phyloP scores from a whole-genome alignment of 75 land plant species.

The Chamaecyparis obtusa region DNA sequence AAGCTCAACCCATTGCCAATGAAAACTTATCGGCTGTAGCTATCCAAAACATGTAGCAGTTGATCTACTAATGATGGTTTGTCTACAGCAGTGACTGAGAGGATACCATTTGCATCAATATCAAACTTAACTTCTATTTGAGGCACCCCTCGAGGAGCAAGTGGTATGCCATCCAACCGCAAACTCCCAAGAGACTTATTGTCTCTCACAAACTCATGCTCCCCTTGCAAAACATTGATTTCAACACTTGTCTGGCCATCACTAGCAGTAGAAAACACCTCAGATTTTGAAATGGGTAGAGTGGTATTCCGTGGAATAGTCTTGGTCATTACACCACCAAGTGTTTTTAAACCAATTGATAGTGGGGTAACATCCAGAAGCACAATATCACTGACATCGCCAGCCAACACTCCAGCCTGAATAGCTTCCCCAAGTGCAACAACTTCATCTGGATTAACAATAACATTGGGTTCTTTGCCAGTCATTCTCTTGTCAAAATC shows the following conservation, averaged over 20 bases:
- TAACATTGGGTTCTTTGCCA: no score
- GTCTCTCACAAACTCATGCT: no score
- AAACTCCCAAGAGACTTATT: constrained; percentile 82
- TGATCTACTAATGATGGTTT: constrained; percentile 48
- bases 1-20: constrained; percentile 99
- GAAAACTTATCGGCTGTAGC: constrained; percentile 89
- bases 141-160: constrained; percentile 74
- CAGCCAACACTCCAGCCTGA: constrained; percentile 86
- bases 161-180: constrained; percentile 74
- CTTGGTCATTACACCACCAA: constrained; percentile 83
- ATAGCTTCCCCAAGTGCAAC: constrained; percentile 90
- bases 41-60: constrained; percentile 74
- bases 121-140: no score
- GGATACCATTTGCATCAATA: no score
- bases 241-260: no score
- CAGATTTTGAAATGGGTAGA: no score
- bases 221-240: no score
- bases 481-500: no score
- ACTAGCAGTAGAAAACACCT: no score
- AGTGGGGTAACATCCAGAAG: constrained; percentile 80
- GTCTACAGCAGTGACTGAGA: constrained; percentile 59
- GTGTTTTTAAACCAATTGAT: constrained; percentile 71
- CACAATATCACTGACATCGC: constrained; percentile 84
- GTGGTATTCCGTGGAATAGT: no score
- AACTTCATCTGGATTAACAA: constrained; percentile 90